Percentiles rank a stretch among this genome's conserved stretches.
These are phyloP conservation scores for Bimuria novae-zelandiae DNA, from an alignment of 2,329 filamentous ascomycete genomes.

Conservation along the genomic window DNA sequence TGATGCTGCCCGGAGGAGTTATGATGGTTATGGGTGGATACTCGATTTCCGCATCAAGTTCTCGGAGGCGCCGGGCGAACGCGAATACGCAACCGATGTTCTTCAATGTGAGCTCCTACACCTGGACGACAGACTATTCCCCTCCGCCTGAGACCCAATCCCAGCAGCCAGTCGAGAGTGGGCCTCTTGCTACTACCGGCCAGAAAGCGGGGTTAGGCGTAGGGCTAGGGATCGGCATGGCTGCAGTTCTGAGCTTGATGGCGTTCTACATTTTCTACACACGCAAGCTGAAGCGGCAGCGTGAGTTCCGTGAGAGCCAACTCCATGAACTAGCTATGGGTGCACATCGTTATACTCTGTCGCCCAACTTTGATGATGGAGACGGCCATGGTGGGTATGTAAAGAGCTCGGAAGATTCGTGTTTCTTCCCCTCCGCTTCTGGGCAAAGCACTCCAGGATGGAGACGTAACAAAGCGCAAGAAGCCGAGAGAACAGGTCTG, in stretches of 20 bases:
- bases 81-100: constrained; percentile 57
- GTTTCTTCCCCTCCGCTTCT: constrained; percentile 30
- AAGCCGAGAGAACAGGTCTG: constrained; percentile 53
- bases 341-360: constrained; percentile 52
- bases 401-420: constrained; percentile 29
- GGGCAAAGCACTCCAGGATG: constrained; percentile 37
- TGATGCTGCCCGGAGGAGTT: constrained; percentile 64
- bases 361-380: constrained; percentile 39
- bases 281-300: constrained; percentile 46
- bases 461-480: constrained; percentile 34
- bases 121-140: constrained; percentile 62
- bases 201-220: constrained; percentile 53
- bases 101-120: constrained; percentile 65
- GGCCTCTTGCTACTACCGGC: constrained; percentile 48
- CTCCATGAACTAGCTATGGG: constrained; percentile 58
- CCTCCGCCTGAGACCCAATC: constrained; percentile 46
- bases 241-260: constrained; percentile 48
- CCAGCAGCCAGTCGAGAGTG: constrained; percentile 23
- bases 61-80: constrained; percentile 44
- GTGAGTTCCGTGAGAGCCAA: constrained; percentile 57
- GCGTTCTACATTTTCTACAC: constrained; percentile 55
- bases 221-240: constrained; percentile 51
- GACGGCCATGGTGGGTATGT: constrained; percentile 46
- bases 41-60: constrained; percentile 49
- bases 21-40: constrained; percentile 67